These are phyloP conservation scores for Diddensiella transvaalensis DNA, from an alignment of 805 yeast genomes.

Conservation along the genomic window DNA sequence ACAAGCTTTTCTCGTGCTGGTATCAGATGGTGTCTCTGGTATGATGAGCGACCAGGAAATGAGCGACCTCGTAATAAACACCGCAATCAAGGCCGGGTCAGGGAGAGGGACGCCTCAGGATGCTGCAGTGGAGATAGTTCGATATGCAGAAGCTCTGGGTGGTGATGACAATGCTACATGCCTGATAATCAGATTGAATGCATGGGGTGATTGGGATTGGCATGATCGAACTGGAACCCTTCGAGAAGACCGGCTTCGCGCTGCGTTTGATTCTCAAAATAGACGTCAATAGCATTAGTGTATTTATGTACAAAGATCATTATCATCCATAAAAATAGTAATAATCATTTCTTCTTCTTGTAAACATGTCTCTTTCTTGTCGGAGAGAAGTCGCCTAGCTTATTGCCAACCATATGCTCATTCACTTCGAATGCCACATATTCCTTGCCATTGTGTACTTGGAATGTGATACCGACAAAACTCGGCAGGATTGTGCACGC, in stretches of 20 bases:
- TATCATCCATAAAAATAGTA: conserved; percentile 4
- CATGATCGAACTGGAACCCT: conserved; percentile 77
- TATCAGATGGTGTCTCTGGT: conserved; percentile 86
- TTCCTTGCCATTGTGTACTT: conserved; percentile 94
- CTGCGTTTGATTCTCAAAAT: conserved; percentile 29
- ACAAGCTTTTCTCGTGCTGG: conserved; percentile 78
- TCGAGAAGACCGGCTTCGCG: conserved; percentile 66
- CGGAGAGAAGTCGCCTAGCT: conserved; percentile 92
- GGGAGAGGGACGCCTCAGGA: conserved; percentile 74
- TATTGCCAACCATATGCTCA: conserved; percentile 96
- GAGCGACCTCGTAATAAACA: conserved; percentile 76
- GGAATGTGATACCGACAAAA: conserved; percentile 90
- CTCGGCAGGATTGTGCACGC: conserved; percentile 92
- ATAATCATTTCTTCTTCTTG: conserved; percentile 34
- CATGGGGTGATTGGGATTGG: conserved; percentile 88
- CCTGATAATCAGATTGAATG: conserved; percentile 67
- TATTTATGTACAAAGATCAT: background rate
- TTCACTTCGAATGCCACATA: conserved; percentile 82
- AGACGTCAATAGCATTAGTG: background rate
- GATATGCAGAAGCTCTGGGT: conserved; percentile 79
- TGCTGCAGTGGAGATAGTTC: conserved; percentile 80
- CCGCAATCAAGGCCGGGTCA: conserved; percentile 52
- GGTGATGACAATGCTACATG: conserved; percentile 98
- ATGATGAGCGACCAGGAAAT: conserved; percentile 84
- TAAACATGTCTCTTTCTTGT: conserved; percentile 86